Evolutionary conservation across 2,329 filamentous ascomycete genomes (phyloP), one percentile per base, ranked within the genome.

Genomic region (Tolypocladium amazonense): DNA sequence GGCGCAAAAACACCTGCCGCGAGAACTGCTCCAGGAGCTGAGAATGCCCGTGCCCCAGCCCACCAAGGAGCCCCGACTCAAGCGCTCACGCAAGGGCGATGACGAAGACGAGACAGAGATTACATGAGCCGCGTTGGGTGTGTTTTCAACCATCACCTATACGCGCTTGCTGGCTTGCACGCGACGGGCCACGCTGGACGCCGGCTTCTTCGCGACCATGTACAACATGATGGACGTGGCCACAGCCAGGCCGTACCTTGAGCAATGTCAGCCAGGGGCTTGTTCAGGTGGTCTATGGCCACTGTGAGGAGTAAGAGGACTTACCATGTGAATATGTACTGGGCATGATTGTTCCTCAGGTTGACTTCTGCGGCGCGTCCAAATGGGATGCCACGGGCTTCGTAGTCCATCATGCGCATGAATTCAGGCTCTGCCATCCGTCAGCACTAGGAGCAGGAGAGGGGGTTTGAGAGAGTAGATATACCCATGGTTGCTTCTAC

Each of bases 251-350:
- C 89, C 90, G 71, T 95, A 97, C 92, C 92, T 96, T 23, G 57
- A 65, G 41, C 9, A 33, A 47, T 39, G 38, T 54, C 33, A 63
- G 60, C 57, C 30, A 55, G 43, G 50, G 9, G 30, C 27, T 3
- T 33, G 50, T 7, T 35, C 15, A 20, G 47, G 20, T 18, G 25
- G 23, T 3, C 15, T 1, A 47, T 4, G 43, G 14, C 43, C 4
- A 14, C 7, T 1, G 27, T 11, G 47, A 18, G 53, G 54, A 27
- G 38, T 23, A 53, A 25, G 56, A 38, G 47, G 47, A 75, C 86
- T 70, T 84, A 97, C 94, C 94, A 99, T 65, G 94, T 99, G 74
- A 97, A 94, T 66, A 99, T 99, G 75, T 99, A 99, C 79, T 97
- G 94, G 64, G 90, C 87, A 75, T 99, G 94, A 75, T 96, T 97